A percentile compares a stretch with the other conserved stretches of the same genome.
Evolutionary conservation across 768 basidiomycete species (phyloP).

Genomic region (Boletus tylopilopsis): DNA sequence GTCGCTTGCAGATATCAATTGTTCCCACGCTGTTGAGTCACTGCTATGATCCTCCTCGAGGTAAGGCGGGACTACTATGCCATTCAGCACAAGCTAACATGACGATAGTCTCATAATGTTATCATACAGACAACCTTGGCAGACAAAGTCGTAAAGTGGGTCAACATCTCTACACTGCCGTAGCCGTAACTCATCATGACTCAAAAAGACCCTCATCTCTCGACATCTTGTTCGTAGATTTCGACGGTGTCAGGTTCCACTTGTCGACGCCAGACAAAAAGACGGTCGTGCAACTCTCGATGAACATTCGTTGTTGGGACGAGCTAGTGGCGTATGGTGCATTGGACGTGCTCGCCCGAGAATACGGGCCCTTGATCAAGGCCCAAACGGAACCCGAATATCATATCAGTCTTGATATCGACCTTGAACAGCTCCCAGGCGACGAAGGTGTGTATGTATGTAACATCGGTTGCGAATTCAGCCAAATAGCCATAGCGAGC

Average conservation of each 20-base stretch:
- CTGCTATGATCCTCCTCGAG: slow-evolving; percentile 88
- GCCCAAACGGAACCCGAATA: slow-evolving; percentile 80
- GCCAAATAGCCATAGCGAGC: slow-evolving; percentile 50
- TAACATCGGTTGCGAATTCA: neutral
- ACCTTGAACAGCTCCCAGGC: slow-evolving; percentile 81
- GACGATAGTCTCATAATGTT: slow-evolving; percentile 75
- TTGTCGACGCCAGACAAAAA: slow-evolving; percentile 86
- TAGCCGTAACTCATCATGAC: slow-evolving; percentile 16
- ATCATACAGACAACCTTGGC: slow-evolving; percentile 88
- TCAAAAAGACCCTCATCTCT: slow-evolving; percentile 76
- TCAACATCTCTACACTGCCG: neutral
- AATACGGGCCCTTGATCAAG: slow-evolving; percentile 74
- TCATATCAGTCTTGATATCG: slow-evolving; percentile 81
- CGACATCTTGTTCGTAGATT: slow-evolving; percentile 97
- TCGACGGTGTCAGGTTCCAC: slow-evolving; percentile 94
- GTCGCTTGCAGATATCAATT: slow-evolving; percentile 10
- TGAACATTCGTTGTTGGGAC: slow-evolving; percentile 97
- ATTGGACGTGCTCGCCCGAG: slow-evolving; percentile 67
- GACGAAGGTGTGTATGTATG: slow-evolving; percentile 61
- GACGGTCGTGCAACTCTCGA: slow-evolving; percentile 79
- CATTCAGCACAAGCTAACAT: slow-evolving; percentile 4
- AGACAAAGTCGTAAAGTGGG: slow-evolving; percentile 85
- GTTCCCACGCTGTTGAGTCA: too few species aligned
- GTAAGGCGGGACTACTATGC: slow-evolving; percentile 34
- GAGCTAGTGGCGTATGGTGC: slow-evolving; percentile 90